Evolutionary conservation across 1,284 basidiomycete genomes (phyloP), one percentile per base, ranked within the genome.

Genomic region (Afroboletus lepidellus): DNA sequence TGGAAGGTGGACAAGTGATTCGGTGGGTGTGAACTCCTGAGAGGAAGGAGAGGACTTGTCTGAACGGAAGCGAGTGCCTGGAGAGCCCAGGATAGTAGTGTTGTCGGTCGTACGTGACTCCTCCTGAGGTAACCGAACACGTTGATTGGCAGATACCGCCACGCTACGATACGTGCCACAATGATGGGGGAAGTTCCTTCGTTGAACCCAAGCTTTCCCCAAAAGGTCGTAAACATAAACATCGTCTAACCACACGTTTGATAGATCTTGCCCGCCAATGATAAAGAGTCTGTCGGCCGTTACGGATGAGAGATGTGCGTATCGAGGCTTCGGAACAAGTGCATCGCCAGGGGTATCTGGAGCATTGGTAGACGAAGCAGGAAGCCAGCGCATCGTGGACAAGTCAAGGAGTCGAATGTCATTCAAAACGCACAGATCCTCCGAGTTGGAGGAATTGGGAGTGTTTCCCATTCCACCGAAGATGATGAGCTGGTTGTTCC

Each of bases 91-190:
- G 6, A 72, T 69, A 5, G 77, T 69, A 3, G 72, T 60, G 12
- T 71, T 57, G 43, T 74, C 73, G 3, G 72, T 69, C 2, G 69
- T 60, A 24, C 75, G 75, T 37, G 69, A 58, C 53, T 88, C 85
- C 33, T 83, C 81, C 56, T 83, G 76, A 3, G 92, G 89, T 36
- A 81, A 69, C 23, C 89, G 81, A 43, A 92, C 87, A 43, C 79
- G 76, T 49, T 77, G 76, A 55, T 77, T 77, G 8, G 87, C 84
- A 8, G 87, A 84, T 18, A 93, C 86, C 0, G 90, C 90, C 20
- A 96, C 90, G 60, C 88, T 92, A 50, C 94, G 87, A 70, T 97
- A 97, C 0, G 93, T 94, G 6, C 94, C 94, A 62, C 92, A 94
- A 71, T 95, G 92, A 18, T 90, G 79, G 7, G 90, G 89, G 64